Evolutionary conservation across 306 rosid species (phyloP).

Genomic region (Pueraria montana): DNA sequence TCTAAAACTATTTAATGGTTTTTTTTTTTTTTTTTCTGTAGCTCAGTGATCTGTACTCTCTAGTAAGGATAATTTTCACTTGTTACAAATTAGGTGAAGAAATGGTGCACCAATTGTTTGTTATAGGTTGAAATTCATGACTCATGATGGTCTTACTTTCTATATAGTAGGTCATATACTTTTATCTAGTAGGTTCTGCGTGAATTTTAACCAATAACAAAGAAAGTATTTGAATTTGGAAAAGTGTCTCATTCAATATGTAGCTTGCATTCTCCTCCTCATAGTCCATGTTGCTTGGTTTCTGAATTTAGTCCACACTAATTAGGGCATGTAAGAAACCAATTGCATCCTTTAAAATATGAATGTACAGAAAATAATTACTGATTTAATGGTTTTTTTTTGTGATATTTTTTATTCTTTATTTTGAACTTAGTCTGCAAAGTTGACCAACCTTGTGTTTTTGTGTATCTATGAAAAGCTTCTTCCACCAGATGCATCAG

Average conservation of each 20-base stretch:
- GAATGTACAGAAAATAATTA: neutral
- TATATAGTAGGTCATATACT: neutral
- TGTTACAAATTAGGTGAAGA: conserved; percentile 10
- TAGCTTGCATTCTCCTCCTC: neutral
- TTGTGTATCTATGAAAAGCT: conserved; percentile 42
- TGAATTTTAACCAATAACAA: neutral
- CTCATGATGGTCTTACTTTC: neutral
- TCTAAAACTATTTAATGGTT: neutral
- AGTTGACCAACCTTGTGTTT: conserved; percentile 33
- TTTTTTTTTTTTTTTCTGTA: conserved; percentile 12
- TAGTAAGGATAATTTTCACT: neutral
- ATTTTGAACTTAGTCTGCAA: neutral
- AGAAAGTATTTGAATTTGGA: neutral
- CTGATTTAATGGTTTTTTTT: neutral
- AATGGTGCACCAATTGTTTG: conserved; percentile 2
- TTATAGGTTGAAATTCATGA: neutral
- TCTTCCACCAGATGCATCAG: conserved; percentile 67
- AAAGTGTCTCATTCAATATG: neutral
- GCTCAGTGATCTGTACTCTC: neutral
- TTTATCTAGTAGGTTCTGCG: neutral
- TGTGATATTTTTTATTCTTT: neutral
- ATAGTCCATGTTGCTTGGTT: neutral
- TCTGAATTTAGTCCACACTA: neutral
- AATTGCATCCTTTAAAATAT: conserved; percentile 15
- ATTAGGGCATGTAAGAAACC: neutral